phyloP scores from a whole-genome alignment of 2,329 filamentous ascomycete genomes.

The Claviceps sp. region DNA sequence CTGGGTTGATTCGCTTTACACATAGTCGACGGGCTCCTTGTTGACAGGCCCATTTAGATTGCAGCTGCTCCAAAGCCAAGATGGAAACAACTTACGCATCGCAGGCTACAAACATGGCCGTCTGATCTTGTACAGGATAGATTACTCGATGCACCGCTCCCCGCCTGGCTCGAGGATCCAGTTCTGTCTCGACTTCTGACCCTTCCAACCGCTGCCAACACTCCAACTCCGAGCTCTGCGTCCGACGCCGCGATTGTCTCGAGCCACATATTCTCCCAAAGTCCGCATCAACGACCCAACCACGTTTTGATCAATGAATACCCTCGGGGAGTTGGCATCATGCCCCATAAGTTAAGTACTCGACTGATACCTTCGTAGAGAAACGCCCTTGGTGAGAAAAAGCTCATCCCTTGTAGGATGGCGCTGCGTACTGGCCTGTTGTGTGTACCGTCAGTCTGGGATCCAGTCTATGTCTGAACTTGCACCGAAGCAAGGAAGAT shows the following conservation, averaged over 20 bases:
- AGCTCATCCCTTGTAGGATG: conserved; percentile 44
- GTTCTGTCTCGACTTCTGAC: conserved; percentile 48
- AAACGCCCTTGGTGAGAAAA: conserved; percentile 4
- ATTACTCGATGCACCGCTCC: conserved; percentile 61
- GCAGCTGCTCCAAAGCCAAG: conserved; percentile 54
- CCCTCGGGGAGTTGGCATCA: conserved; percentile 76
- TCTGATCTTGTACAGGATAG: conserved; percentile 68
- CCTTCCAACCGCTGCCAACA: conserved; percentile 25
- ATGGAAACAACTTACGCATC: conserved; percentile 82
- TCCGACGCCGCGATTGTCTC: not conserved
- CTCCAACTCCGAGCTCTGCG: not conserved
- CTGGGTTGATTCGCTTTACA: not conserved
- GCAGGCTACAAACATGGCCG: conserved; percentile 82
- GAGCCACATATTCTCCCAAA: conserved; percentile 39
- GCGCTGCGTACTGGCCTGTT: conserved; percentile 70
- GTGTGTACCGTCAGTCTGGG: conserved; percentile 87
- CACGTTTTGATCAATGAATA: conserved; percentile 95
- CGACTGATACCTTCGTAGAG: conserved; percentile 5
- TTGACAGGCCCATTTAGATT: conserved; percentile 27
- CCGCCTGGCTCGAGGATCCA: conserved; percentile 59
- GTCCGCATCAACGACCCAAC: conserved; percentile 68
- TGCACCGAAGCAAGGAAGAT: conserved; percentile 52
- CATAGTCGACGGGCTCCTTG: not conserved
- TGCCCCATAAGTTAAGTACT: conserved; percentile 64
- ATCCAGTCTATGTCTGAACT: conserved; percentile 61